Evolutionary conservation across 495 filamentous ascomycete genomes (phyloP).

Genomic region (Lentithecium fluviatile): DNA sequence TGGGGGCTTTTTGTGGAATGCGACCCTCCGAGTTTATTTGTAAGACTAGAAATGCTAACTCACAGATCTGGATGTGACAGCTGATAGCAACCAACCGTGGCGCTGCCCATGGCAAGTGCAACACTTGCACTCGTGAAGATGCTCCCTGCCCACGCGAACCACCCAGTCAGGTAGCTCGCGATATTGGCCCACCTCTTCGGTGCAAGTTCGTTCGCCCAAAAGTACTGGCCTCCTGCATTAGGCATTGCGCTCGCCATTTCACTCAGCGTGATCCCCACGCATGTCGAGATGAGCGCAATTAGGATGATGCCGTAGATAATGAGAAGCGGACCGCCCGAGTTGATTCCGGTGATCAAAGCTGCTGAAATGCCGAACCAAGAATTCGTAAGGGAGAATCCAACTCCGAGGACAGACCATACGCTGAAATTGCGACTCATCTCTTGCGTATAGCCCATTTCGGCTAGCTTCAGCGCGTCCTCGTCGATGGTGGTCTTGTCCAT

Average conservation of each 20-base stretch:
- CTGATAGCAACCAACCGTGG: conserved; percentile 58
- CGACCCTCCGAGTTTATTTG: too few relatives aligned
- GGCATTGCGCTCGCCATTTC: conserved; percentile 60
- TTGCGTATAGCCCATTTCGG: conserved; percentile 60
- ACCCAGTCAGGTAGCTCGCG: conserved; percentile 57
- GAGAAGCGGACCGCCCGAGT: conserved; percentile 58
- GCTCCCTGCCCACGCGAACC: conserved; percentile 58
- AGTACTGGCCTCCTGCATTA: conserved; percentile 65
- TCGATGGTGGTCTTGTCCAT: conserved; percentile 20
- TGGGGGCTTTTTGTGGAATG: too few relatives aligned
- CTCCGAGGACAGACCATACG: conserved; percentile 57
- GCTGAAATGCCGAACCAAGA: conserved; percentile 64
- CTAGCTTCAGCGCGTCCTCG: conserved; percentile 37
- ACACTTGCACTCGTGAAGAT: conserved; percentile 60
- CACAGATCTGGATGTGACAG: conserved; percentile 59
- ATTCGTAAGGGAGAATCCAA: conserved; percentile 63
- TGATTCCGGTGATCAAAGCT: conserved; percentile 60
- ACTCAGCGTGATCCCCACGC: conserved; percentile 55
- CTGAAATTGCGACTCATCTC: conserved; percentile 60
- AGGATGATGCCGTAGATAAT: conserved; percentile 62
- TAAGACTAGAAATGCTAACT: too few relatives aligned
- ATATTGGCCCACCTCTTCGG: conserved; percentile 54
- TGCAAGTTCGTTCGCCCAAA: conserved; percentile 60
- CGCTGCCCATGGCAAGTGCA: conserved; percentile 54
- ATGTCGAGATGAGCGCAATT: conserved; percentile 54